Percentiles rank a stretch among this genome's conserved stretches.
Evolutionary conservation across 202 grass and related monocot species (phyloP).

Genomic region (Brachypodium distachyon): DNA sequence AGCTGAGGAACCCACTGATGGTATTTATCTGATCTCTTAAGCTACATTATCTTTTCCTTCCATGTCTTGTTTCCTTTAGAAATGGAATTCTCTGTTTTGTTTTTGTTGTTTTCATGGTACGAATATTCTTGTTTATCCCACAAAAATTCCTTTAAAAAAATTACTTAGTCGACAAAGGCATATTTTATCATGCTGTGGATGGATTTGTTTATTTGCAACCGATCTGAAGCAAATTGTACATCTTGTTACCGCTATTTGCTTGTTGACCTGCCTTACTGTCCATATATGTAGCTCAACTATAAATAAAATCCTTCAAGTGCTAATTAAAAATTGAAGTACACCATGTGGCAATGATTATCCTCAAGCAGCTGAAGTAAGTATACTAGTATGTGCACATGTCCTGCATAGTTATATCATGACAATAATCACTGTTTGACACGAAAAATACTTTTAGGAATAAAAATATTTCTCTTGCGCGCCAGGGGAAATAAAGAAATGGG

Average conservation of each 20-base stretch:
- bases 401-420: not conserved
- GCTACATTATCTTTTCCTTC: not conserved
- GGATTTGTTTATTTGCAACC: not conserved
- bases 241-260: not conserved
- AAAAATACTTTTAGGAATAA: too few relatives aligned
- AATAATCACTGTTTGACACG: too few relatives aligned
- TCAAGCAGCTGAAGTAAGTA: not conserved
- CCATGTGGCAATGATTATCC: not conserved
- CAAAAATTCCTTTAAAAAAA: not conserved
- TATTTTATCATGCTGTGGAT: not conserved
- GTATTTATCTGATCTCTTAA: constrained; percentile 35
- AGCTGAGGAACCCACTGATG: constrained; percentile 85
- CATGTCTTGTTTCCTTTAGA: not conserved
- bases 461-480: too few relatives aligned
- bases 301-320: not conserved
- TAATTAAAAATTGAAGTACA: not conserved
- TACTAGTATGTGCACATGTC: not conserved
- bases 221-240: not conserved
- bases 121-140: not conserved
- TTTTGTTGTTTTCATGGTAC: not conserved
- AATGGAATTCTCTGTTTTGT: not conserved
- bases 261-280: not conserved
- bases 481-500: too few relatives aligned
- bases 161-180: not conserved
- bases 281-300: not conserved